Evolutionary conservation across 176 grass and related monocot genomes (phyloP), one percentile per base, ranked within the genome.

Genomic region (Guadua angustifolia): DNA sequence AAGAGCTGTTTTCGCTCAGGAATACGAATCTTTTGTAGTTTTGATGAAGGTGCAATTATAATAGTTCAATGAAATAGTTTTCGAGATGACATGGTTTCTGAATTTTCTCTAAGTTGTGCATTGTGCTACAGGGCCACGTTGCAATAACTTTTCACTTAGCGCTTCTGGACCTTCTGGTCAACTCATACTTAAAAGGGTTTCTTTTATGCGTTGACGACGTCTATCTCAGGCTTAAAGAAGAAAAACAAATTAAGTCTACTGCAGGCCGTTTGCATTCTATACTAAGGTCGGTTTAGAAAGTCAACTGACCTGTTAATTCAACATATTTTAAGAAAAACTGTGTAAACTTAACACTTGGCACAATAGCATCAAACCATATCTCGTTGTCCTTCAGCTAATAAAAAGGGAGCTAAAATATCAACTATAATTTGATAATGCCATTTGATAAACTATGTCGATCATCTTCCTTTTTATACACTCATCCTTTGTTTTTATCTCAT

Each of bases 111-210:
- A 8, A 39, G 14, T 10, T 39, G 26, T 4, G 67, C 39, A 52
- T 62, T 67, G 42, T 71, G 45, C 46, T 79, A 61, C 40, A 85
- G 25, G 63, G 40, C 59, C 75, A 32, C 75, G 33, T 42, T 29
- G 39, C 1, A 24, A 46, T 7, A 17, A 43, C 24, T 46, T 16
- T 25, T 22, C 55, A 49, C 26, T 40, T 25, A 2, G 10, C 38
- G 47, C 13, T 36, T 25, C 4, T 19, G 36, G 66, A 25, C 10
- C 64, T 62, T 73, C 12, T 12, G 24, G 81, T 88, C 75, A 88
- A 79, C 67, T 7, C n/a, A n/a, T n/a, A n/a, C n/a, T 29, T 63
- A 55, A n/a, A 73, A 58, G 11, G 39, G 19, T 36, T 46, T 7
- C 18, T 8, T 8, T 55, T 55, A n/a, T 21, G 35, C 26, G 56